A percentile compares a stretch with the other conserved stretches of the same genome.
phyloP scores from a whole-genome alignment of 352 stramenopile genomes.

The Globisporangium spiculum region DNA sequence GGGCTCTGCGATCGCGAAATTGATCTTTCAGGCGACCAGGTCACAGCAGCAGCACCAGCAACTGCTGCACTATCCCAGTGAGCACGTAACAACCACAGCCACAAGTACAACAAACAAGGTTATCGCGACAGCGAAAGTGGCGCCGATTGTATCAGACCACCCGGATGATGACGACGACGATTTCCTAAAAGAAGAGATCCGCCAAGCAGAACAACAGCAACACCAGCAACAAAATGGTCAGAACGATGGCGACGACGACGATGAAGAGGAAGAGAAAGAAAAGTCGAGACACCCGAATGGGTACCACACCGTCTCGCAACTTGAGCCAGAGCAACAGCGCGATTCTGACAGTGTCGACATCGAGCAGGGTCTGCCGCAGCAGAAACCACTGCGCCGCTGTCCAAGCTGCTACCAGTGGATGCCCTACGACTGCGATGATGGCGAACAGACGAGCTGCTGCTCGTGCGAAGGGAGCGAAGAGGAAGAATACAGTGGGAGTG shows the following conservation, averaged over 20 bases:
- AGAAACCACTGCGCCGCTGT: constrained; percentile 1
- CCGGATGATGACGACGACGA: background rate
- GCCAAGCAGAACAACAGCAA: constrained; percentile 13
- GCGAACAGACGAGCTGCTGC: constrained; percentile 27
- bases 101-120: background rate
- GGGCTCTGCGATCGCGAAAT: constrained; percentile 39
- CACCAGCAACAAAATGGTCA: background rate
- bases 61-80: background rate
- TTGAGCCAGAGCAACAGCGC: background rate
- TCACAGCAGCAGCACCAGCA: background rate
- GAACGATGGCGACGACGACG: constrained; percentile 1
- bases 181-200: constrained; percentile 19
- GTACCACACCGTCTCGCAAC: background rate
- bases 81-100: background rate
- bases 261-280: constrained; percentile 9
- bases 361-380: background rate
- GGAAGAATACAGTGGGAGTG: constrained; percentile 22
- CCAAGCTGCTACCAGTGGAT: constrained; percentile 23
- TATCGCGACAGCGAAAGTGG: constrained; percentile 6
- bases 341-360: background rate
- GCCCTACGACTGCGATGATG: constrained; percentile 19
- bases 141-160: constrained; percentile 14
- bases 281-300: constrained; percentile 1
- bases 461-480: constrained; percentile 16
- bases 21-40: constrained; percentile 34